Conservation (phyloP, 768 basidiomycete species). For the Xerocomellus intermedius region DNA sequence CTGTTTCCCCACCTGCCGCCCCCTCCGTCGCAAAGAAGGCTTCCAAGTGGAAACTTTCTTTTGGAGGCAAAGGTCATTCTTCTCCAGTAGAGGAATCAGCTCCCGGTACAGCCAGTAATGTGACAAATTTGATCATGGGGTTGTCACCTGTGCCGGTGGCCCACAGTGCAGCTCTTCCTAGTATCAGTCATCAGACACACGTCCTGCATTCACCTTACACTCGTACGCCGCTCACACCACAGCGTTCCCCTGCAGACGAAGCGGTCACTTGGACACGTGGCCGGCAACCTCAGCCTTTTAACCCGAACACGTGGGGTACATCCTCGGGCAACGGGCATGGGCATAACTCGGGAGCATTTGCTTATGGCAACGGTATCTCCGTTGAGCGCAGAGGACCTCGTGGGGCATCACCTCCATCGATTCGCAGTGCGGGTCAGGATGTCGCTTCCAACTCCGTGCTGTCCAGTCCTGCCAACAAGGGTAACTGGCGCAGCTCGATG, state of each 20-base stretch:
- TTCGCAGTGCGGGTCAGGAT: conserved; percentile 48
- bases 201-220: conserved; percentile 23
- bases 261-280: conserved; percentile 50
- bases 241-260: conserved; percentile 39
- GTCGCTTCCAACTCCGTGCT: conserved; percentile 58
- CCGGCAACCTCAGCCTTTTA: conserved; percentile 35
- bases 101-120: conserved; percentile 74
- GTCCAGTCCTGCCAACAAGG: conserved; percentile 41
- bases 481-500: conserved; percentile 78
- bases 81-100: conserved; percentile 35
- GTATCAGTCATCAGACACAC: conserved; percentile 12
- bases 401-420: conserved; percentile 58
- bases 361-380: conserved; percentile 9
- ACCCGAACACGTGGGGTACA: conserved; percentile 21
- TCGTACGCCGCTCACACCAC: conserved; percentile 31
- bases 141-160: conserved; percentile 21
- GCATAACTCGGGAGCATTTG: conserved; percentile 8
- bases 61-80: conserved; percentile 65
- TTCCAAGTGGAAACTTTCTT: conserved; percentile 51
- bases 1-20: conserved; percentile 26
- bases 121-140: conserved; percentile 73
- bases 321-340: conserved; percentile 14
- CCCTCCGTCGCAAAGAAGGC: conserved; percentile 64
- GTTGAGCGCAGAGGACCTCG: conserved; percentile 41
- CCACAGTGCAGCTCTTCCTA: background rate